A percentile compares a stretch with the other conserved stretches of the same genome.
Conservation (phyloP, 164 flowering plant species). For the Stephania japonica region DNA sequence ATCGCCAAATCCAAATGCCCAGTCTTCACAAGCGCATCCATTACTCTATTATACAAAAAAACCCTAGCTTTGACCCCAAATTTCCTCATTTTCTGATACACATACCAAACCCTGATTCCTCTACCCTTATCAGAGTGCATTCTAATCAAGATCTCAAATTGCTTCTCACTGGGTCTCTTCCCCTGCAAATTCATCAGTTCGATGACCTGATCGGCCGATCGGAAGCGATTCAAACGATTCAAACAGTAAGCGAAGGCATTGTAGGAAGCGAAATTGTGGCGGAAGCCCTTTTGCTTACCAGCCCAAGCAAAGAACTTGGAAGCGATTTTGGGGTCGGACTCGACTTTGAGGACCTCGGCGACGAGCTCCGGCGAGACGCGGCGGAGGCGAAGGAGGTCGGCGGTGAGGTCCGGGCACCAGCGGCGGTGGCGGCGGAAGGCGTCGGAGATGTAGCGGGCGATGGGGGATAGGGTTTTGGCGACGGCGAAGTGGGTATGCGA, state of each 20-base stretch:
- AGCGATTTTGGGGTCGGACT: slow-evolving; percentile 47
- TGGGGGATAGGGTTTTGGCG: slow-evolving; percentile 63
- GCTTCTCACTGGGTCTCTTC: slow-evolving; percentile 75
- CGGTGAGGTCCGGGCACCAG: slow-evolving; percentile 59
- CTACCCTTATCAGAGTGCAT: slow-evolving; percentile 78
- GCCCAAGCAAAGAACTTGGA: slow-evolving; percentile 94
- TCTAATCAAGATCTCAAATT: slow-evolving; percentile 87
- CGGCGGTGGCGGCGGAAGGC: slow-evolving; percentile 56
- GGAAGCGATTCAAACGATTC: slow-evolving; percentile 53
- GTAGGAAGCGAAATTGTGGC: slow-evolving; percentile 64
- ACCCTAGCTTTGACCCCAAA: slow-evolving; percentile 71
- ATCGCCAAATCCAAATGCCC: slow-evolving; percentile 70
- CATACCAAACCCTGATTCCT: slow-evolving; percentile 72
- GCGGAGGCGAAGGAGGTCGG: slow-evolving; percentile 71
- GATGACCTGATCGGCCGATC: slow-evolving; percentile 85
- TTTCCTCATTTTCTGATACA: slow-evolving; percentile 86
- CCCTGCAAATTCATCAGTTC: slow-evolving; percentile 90
- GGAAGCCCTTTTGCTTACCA: slow-evolving; percentile 88
- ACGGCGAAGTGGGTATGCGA: slow-evolving; percentile 40
- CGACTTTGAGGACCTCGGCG: slow-evolving; percentile 73
- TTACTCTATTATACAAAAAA: slow-evolving; percentile 70
- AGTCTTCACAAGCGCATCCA: slow-evolving; percentile 74
- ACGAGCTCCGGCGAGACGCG: slow-evolving; percentile 77
- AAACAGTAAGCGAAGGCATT: slow-evolving; percentile 86
- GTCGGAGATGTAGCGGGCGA: slow-evolving; percentile 82